A percentile compares a stretch with the other conserved stretches of the same genome.
These are phyloP conservation scores for Hevea brasiliensis DNA, from an alignment of 345 rosid species.

Conservation along the genomic window DNA sequence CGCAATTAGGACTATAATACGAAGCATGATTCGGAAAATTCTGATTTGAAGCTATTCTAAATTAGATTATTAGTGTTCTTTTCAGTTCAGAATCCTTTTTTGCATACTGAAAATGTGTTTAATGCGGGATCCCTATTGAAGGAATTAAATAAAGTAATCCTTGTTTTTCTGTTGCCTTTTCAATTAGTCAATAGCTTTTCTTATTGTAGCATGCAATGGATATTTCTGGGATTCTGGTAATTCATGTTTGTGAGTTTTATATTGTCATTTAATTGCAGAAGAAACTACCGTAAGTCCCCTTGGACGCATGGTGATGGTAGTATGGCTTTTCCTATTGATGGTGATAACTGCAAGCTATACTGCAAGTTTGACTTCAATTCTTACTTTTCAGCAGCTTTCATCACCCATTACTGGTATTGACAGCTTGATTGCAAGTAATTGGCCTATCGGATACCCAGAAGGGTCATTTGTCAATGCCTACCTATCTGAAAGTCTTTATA, in stretches of 20 bases:
- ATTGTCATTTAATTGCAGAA: slow-evolving; percentile 44
- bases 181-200: not conserved
- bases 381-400: slow-evolving; percentile 79
- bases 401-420: slow-evolving; percentile 79
- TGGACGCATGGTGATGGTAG: slow-evolving; percentile 77
- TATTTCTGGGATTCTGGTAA: slow-evolving; percentile 1
- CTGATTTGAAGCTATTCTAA: not conserved
- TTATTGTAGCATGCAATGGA: slow-evolving; percentile 1
- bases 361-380: slow-evolving; percentile 86
- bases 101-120: not conserved
- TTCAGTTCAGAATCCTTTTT: not conserved
- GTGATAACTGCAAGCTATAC: slow-evolving; percentile 89
- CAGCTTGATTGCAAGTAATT: slow-evolving; percentile 56
- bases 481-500: slow-evolving; percentile 53
- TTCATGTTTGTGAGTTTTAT: slow-evolving; percentile 1
- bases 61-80: not conserved
- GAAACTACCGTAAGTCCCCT: slow-evolving; percentile 64
- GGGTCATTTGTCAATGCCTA: slow-evolving; percentile 74
- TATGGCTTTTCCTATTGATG: slow-evolving; percentile 87
- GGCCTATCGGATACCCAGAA: slow-evolving; percentile 78
- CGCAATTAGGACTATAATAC: not conserved
- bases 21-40: not conserved
- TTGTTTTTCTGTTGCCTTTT: not conserved
- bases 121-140: not conserved
- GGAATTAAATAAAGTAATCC: not conserved